phyloP scores from a whole-genome alignment of 1,284 basidiomycete genomes.

The Microbotryum violaceum region DNA sequence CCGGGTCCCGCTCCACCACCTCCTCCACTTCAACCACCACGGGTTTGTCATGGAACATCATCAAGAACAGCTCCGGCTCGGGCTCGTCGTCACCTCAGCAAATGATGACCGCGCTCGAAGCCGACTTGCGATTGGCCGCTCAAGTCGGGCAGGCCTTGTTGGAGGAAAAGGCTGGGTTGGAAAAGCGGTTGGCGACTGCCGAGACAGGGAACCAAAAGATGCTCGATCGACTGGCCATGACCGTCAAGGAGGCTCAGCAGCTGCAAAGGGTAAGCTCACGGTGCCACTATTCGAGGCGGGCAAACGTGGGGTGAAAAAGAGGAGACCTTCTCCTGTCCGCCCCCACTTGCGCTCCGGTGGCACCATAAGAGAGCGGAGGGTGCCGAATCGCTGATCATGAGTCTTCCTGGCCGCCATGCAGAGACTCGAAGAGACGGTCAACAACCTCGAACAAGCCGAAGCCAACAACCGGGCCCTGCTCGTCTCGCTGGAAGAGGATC shows the following conservation, averaged over 20 bases:
- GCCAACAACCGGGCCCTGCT: constrained; percentile 65
- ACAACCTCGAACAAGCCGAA: constrained; percentile 75
- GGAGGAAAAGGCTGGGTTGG: constrained; percentile 43
- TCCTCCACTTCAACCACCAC: too few relatives aligned
- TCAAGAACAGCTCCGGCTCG: too few relatives aligned
- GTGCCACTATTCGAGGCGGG: constrained; percentile 32
- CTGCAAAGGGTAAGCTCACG: constrained; percentile 56
- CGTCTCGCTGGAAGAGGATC: constrained; percentile 69
- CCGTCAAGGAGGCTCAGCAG: constrained; percentile 54
- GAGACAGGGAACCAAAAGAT: constrained; percentile 36
- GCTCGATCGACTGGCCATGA: constrained; percentile 39
- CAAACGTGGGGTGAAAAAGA: constrained; percentile 35
- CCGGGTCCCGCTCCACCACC: too few relatives aligned
- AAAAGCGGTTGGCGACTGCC: constrained; percentile 10
- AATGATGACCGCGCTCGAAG: constrained; percentile 16
- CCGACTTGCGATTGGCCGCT: constrained; percentile 28
- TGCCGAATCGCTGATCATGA: neutral
- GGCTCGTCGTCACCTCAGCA: too few relatives aligned
- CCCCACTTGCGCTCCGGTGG: constrained; percentile 26
- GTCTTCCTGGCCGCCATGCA: constrained; percentile 37
- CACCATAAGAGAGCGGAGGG: neutral
- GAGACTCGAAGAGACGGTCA: constrained; percentile 69
- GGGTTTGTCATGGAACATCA: too few relatives aligned
- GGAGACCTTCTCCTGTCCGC: constrained; percentile 21
- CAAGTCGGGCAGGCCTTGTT: constrained; percentile 83